Conservation (phyloP, 192 early-diverging fungal species). For the Coemansia sp. region DNA sequence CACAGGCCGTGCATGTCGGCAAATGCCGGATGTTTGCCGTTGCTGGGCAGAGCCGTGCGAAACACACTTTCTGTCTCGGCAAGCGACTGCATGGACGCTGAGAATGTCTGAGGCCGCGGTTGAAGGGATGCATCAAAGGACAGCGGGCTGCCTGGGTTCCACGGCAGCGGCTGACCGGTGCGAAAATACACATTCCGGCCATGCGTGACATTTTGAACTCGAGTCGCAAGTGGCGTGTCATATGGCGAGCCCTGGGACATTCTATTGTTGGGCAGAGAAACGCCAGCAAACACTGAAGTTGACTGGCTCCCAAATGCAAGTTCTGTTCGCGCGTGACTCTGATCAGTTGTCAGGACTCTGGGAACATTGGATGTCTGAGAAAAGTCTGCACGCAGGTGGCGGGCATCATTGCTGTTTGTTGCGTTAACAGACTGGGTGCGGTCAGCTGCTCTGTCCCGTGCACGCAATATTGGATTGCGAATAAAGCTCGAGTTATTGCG, state of each 20-base stretch:
- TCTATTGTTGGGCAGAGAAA: not conserved
- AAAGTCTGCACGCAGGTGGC: no score
- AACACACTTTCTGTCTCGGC: no score
- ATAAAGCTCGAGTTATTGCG: not conserved
- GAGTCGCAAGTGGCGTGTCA: not conserved
- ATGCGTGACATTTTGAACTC: not conserved
- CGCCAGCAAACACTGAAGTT: not conserved
- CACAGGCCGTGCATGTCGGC: not conserved
- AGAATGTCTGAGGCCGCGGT: not conserved
- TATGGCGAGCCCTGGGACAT: constrained; percentile 1
- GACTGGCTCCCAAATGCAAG: not conserved
- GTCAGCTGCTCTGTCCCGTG: constrained; percentile 12
- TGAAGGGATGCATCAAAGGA: not conserved
- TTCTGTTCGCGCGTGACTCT: not conserved
- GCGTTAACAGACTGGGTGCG: not conserved
- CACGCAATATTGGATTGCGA: not conserved
- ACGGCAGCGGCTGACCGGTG: not conserved
- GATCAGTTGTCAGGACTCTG: constrained; percentile 2
- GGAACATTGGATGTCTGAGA: not conserved
- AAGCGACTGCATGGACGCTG: not conserved
- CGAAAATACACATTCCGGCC: not conserved
- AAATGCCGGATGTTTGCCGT: not conserved
- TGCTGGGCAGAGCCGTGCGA: not conserved
- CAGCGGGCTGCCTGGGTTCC: not conserved
- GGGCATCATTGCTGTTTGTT: not conserved